These are phyloP conservation scores for Globisporangium rhizosaccharum DNA, from an alignment of 352 stramenopile species.

Conservation along the genomic window DNA sequence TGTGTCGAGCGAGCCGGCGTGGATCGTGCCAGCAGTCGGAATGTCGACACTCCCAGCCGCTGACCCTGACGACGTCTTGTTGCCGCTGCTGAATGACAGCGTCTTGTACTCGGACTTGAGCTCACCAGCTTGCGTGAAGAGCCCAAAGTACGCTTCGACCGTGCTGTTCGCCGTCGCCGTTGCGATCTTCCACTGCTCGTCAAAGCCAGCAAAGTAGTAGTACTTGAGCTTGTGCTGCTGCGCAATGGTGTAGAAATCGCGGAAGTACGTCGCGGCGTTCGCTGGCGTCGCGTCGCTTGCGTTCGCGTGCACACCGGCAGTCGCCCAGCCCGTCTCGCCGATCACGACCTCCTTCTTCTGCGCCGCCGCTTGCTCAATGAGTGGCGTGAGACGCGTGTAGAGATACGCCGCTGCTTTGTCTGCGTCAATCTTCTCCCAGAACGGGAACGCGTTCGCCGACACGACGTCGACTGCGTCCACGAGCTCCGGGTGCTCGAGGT, in stretches of 20 bases:
- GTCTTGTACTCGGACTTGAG: constrained; percentile 42
- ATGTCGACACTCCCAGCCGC: neutral
- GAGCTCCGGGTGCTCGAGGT: constrained; percentile 40
- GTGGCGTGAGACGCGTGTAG: constrained; percentile 24
- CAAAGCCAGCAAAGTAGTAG: constrained; percentile 69
- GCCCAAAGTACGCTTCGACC: constrained; percentile 66
- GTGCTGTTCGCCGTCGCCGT: constrained; percentile 43
- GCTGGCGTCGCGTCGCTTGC: constrained; percentile 29
- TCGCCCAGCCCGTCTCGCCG: constrained; percentile 67
- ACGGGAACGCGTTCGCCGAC: constrained; percentile 58
- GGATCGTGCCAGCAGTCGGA: neutral
- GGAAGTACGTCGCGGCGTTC: constrained; percentile 52
- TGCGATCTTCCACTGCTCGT: constrained; percentile 55
- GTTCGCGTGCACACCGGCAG: constrained; percentile 25
- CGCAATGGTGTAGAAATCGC: constrained; percentile 48
- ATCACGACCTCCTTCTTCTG: constrained; percentile 49
- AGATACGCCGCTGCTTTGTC: constrained; percentile 33
- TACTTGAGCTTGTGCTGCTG: constrained; percentile 34
- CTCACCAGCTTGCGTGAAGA: constrained; percentile 41
- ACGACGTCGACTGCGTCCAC: constrained; percentile 45
- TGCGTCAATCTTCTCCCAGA: constrained; percentile 50
- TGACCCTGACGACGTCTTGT: neutral
- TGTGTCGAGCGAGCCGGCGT: neutral
- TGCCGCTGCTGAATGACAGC: constrained; percentile 25
- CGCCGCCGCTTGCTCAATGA: constrained; percentile 24